A percentile compares a stretch with the other conserved stretches of the same genome.
Evolutionary conservation across 2,329 filamentous ascomycete species (phyloP).

Genomic region (Clonostachys rhizophaga): DNA sequence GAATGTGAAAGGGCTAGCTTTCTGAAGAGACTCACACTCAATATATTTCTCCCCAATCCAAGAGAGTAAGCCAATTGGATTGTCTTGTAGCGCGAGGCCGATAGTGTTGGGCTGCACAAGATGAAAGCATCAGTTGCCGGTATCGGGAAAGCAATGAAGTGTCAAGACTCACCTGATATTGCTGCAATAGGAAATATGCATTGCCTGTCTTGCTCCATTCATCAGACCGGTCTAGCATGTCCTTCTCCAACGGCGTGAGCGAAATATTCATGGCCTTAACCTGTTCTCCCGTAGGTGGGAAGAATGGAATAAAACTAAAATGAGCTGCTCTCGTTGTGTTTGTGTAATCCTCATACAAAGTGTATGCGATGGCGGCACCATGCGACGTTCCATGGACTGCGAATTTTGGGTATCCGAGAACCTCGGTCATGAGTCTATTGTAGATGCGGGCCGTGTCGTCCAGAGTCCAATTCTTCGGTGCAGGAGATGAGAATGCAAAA

Average conservation of each 20-base stretch:
- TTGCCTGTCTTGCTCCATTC: background rate
- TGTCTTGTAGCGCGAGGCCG: conserved; percentile 32
- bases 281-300: background rate
- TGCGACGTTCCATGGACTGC: conserved; percentile 10
- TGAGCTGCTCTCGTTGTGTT: background rate
- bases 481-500: conserved; percentile 33
- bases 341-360: background rate
- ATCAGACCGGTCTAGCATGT: background rate
- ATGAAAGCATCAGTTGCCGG: background rate
- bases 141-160: background rate
- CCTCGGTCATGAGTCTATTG: conserved; percentile 25
- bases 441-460: conserved; percentile 28
- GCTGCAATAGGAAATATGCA: conserved; percentile 7
- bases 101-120: conserved; percentile 28
- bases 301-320: background rate
- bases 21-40: conserved; percentile 7
- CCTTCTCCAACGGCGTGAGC: background rate
- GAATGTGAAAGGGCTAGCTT: background rate
- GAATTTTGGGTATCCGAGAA: conserved; percentile 25
- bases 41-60: conserved; percentile 34
- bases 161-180: conserved; percentile 4
- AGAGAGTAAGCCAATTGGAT: conserved; percentile 33
- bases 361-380: conserved; percentile 6
- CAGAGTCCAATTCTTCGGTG: conserved; percentile 22
- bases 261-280: background rate